Base-by-base conservation (phyloP, 2,329 filamentous ascomycete genomes). In the Curvularia spicifera region DNA sequence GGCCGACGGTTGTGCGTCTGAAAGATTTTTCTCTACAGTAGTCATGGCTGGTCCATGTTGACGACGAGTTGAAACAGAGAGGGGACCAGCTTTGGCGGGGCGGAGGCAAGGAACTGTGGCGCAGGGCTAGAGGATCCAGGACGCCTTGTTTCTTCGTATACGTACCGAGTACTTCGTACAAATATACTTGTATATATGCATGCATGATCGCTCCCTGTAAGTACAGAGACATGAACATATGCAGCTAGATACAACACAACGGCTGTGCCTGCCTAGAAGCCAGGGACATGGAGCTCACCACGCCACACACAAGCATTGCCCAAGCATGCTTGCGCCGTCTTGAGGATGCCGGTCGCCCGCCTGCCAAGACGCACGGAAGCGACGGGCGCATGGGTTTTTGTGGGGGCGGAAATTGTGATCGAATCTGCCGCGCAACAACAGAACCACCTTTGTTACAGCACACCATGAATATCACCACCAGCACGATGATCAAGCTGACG, bases 311-410 rank as follows among this genome's bases (percentile, higher is more conserved):
- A 63, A 65, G 63, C 58, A 43, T 65, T 61, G 40, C 51, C 63
- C 60, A 65, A 63, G 57, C 47, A 56, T 45, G 55, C 56, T 61
- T 57, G 44, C 51, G 35, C 33, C 39, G 59, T 61, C 60, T 63
- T 53, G 49, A 55, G 13, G 33, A n/a, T 28, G 26, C 31, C 37
- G 13, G 24, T 29, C 39, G 29, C 20, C 43, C 15, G 52, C 31
- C 63, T 52, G 59, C 63, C 61, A 61, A 65, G 64, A 22, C 52
- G 26, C 52, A 56, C 13, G 18, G 53, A 39, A 47, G 31, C 53
- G 53, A 31, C 45, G 20, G 28, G 31, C 35, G 24, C 39, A 43
- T 48, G 42, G 42, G 39, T 40, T 55, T 55, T 31, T 57, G 53
- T 61, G 57, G 60, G 52, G 53, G 51, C 35, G 44, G 47, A 57